Percentiles rank a stretch among this genome's conserved stretches.
Evolutionary conservation across 345 rosid species (phyloP).

Genomic region (Rubroshorea leprosula): DNA sequence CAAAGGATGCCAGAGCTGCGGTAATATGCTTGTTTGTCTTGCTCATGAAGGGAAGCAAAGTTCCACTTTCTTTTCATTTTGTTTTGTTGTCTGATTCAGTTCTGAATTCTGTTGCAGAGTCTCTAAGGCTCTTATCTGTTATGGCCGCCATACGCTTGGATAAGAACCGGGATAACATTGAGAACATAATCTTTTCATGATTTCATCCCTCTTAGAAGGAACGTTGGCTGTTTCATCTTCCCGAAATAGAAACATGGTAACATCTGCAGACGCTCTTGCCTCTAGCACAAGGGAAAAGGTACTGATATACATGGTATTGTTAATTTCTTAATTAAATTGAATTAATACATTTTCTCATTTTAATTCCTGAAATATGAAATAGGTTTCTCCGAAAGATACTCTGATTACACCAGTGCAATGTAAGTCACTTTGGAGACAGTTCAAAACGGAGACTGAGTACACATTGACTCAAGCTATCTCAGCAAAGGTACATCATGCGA

Average conservation of each 20-base stretch:
- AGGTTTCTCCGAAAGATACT: slow-evolving; percentile 51
- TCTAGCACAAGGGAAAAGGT: slow-evolving; percentile 77
- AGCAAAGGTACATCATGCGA: slow-evolving; percentile 44
- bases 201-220: slow-evolving; percentile 59
- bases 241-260: slow-evolving; percentile 33
- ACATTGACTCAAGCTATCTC: slow-evolving; percentile 69
- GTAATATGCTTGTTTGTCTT: slow-evolving; percentile 30
- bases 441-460: slow-evolving; percentile 66
- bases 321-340: not conserved
- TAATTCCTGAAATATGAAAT: slow-evolving; percentile 10
- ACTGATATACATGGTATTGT: slow-evolving; percentile 9
- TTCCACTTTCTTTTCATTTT: not conserved
- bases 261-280: slow-evolving; percentile 50
- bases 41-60: not conserved
- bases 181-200: slow-evolving; percentile 36
- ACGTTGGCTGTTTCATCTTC: slow-evolving; percentile 37
- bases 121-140: slow-evolving; percentile 50
- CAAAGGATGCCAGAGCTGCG: slow-evolving; percentile 58
- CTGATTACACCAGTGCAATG: slow-evolving; percentile 71
- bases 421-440: slow-evolving; percentile 81
- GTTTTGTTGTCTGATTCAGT: slow-evolving; percentile 20
- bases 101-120: slow-evolving; percentile 36
- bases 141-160: slow-evolving; percentile 67
- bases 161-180: slow-evolving; percentile 59
- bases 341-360: slow-evolving; percentile 2